Evolutionary conservation across 352 stramenopile species (phyloP).

Genomic region (Phytophthora boehmeriae): DNA sequence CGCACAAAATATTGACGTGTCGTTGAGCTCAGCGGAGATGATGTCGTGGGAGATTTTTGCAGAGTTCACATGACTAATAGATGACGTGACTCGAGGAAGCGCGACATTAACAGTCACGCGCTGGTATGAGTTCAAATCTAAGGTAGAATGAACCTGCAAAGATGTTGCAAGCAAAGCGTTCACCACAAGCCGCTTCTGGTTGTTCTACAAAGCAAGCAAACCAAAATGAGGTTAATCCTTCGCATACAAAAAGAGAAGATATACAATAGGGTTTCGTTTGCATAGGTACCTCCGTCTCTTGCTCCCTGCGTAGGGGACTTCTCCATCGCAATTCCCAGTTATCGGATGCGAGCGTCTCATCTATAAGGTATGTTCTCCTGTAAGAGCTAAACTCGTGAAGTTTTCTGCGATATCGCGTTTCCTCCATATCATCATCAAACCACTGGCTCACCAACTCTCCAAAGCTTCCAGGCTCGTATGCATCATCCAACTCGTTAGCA

Average conservation of each 20-base stretch:
- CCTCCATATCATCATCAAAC: conserved; percentile 72
- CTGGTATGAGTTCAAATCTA: conserved; percentile 50
- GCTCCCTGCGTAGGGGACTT: conserved; percentile 60
- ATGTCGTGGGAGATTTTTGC: conserved; percentile 60
- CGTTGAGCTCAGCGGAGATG: conserved; percentile 55
- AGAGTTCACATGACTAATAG: conserved; percentile 47
- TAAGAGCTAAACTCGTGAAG: conserved; percentile 47
- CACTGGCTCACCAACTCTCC: conserved; percentile 72
- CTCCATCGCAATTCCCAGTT: conserved; percentile 86
- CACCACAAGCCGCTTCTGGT: conserved; percentile 67
- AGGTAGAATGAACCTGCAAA: conserved; percentile 55
- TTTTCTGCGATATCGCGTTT: conserved; percentile 46
- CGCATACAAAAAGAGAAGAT: not conserved
- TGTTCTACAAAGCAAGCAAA: conserved; percentile 46
- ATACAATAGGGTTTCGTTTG: not conserved
- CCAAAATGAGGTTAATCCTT: conserved; percentile 5
- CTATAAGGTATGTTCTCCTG: conserved; percentile 38
- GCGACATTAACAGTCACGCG: conserved; percentile 37
- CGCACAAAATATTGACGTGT: conserved; percentile 41
- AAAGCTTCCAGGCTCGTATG: conserved; percentile 60
- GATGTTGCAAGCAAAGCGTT: conserved; percentile 78
- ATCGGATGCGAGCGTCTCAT: conserved; percentile 46
- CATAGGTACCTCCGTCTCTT: conserved; percentile 51
- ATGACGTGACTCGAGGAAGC: conserved; percentile 41
- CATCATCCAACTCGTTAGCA: conserved; percentile 21